A percentile compares a stretch with the other conserved stretches of the same genome.
Conservation (phyloP, 768 basidiomycete genomes). For the Boletus sp. region DNA sequence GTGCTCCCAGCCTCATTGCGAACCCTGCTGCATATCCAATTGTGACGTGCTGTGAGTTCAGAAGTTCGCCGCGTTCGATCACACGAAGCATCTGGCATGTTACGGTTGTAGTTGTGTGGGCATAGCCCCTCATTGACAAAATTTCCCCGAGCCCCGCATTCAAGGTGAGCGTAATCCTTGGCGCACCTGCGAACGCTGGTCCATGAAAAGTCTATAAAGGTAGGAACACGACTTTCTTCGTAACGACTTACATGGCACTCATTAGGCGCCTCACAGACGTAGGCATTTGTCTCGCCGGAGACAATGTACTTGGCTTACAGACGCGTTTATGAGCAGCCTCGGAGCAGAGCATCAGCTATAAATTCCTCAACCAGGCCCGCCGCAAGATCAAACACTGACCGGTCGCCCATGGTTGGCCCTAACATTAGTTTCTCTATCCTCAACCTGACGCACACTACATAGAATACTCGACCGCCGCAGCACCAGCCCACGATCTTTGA, state of each 20-base stretch:
- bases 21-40: not conserved
- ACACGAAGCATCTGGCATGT: not conserved
- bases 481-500: conserved; percentile 10
- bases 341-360: not conserved
- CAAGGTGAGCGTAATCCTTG: conserved; percentile 1
- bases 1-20: conserved; percentile 13
- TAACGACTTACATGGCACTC: conserved; percentile 2
- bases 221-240: not conserved
- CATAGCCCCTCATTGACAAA: conserved; percentile 6
- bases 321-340: conserved; percentile 3
- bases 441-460: not conserved
- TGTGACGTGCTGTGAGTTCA: conserved; percentile 9
- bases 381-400: not conserved
- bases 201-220: conserved; percentile 7
- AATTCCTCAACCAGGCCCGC: not conserved
- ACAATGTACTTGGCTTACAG: not conserved
- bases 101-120: not conserved
- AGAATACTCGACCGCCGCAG: conserved; percentile 6
- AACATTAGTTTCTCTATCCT: not conserved
- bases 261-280: conserved; percentile 8
- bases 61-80: conserved; percentile 19
- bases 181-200: not conserved
- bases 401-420: conserved; percentile 4
- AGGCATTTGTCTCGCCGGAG: not conserved
- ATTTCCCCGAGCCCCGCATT: not conserved